A percentile compares a stretch with the other conserved stretches of the same genome.
phyloP scores from a whole-genome alignment of 2,329 filamentous ascomycete genomes.

The Sclerotinia subarctica region DNA sequence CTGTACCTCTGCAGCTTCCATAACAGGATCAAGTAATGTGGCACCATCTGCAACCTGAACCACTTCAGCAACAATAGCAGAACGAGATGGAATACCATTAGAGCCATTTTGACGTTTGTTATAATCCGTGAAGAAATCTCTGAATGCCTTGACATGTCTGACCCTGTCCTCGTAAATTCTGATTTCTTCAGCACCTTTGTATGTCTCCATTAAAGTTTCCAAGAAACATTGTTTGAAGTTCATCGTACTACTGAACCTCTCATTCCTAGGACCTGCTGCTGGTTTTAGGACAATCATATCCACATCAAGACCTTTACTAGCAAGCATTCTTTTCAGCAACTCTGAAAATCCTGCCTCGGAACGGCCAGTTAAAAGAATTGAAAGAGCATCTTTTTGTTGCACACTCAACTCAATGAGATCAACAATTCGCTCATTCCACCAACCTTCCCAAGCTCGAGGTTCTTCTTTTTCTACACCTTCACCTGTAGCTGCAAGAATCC shows the following conservation, averaged over 20 bases:
- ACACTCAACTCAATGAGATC: constrained; percentile 78
- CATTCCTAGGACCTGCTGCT: constrained; percentile 71
- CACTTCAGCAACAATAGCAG: constrained; percentile 72
- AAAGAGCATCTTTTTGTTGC: constrained; percentile 79
- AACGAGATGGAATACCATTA: constrained; percentile 53
- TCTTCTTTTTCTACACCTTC: constrained; percentile 81
- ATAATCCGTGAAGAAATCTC: constrained; percentile 76
- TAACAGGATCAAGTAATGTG: constrained; percentile 70
- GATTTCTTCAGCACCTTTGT: constrained; percentile 77
- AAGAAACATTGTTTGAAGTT: constrained; percentile 88
- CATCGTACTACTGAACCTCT: constrained; percentile 81
- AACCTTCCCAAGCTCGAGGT: constrained; percentile 78
- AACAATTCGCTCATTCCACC: constrained; percentile 93
- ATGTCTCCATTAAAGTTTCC: constrained; percentile 78
- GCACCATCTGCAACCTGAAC: constrained; percentile 78
- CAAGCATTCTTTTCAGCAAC: constrained; percentile 76
- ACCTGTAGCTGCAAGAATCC: constrained; percentile 82
- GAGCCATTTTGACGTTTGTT: constrained; percentile 56
- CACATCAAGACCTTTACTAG: constrained; percentile 76
- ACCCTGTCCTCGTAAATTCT: constrained; percentile 67
- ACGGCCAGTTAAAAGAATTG: constrained; percentile 83
- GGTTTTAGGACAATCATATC: constrained; percentile 89
- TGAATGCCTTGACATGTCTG: constrained; percentile 74
- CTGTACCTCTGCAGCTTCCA: constrained; percentile 81
- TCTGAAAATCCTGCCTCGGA: constrained; percentile 73